Base-by-base conservation (phyloP, 1,284 basidiomycete genomes). In the Moniliophthora roreri region DNA sequence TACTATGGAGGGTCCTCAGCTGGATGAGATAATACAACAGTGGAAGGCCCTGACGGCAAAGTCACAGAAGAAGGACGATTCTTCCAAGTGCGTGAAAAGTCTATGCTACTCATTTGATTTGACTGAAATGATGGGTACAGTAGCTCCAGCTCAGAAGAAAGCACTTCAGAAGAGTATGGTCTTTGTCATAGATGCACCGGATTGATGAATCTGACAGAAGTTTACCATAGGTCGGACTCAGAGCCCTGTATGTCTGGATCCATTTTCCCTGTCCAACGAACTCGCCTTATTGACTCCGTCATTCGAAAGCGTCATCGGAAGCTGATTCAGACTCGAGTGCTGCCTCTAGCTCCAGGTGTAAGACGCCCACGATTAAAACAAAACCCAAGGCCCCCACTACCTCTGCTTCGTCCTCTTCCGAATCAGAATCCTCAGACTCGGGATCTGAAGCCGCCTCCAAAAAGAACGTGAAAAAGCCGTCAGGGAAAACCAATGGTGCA, bases 11-110 rank as follows among this genome's bases (percentile, higher is more conserved):
- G 80, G 76, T 11, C 75, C 79, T 26, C 67, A 76, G n/a, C 63
- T 91, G 59, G 82, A 86, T 50, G 75, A 78, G 34, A 83, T 89
- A 48, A 64, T 90, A 7, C 74, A 74, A 55, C 73, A 80, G 59
- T 90, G 87, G 87, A 84, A 76, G 62, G 58, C 63, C 3, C 58
- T 70, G 32, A 65, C 68, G 53, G 57, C 56, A 21, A 54, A 61
- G 52, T 64, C 62, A 54, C 39, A 18, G 36, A 40, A 38, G 36
- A 21, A 41, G 10, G 62, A 62, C 41, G 55, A 54, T 20, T 32
- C 54, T 61, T 68, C 52, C 18, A 36, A 51, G 53, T 55, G 24
- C 16, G 53, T 51, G 24, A 15, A 32, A 26, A 13, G 23, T 26
- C 23, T 13, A 4, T 9, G n/a, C 15, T n/a, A 13, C 13, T 32